A percentile compares a stretch with the other conserved stretches of the same genome.
Conservation (phyloP, 805 yeast species). For the Scheffersomyces spartinae region DNA sequence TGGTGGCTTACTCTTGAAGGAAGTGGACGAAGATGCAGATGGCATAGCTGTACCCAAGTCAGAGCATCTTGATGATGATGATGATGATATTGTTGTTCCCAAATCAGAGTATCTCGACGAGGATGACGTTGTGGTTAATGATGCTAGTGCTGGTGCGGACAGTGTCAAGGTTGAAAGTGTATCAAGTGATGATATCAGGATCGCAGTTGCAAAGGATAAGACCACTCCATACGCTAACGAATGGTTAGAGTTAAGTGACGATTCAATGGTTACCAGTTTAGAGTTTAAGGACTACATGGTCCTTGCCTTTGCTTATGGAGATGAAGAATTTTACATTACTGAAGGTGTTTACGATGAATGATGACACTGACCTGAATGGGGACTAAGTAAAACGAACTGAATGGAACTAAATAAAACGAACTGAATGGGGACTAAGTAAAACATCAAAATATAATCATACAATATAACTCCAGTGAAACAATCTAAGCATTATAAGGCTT, state of each 20-base stretch:
- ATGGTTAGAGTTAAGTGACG: slow-evolving; percentile 22
- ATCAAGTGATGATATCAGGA: slow-evolving; percentile 17
- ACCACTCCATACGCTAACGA: slow-evolving; percentile 20
- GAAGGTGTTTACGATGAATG: slow-evolving; percentile 26
- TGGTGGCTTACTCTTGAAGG: slow-evolving; percentile 34
- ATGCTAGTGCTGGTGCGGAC: slow-evolving; percentile 1
- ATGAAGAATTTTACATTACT: slow-evolving; percentile 25
- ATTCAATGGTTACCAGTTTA: slow-evolving; percentile 15
- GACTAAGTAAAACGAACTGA: too few relatives aligned
- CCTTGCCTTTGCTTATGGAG: slow-evolving; percentile 27
- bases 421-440: too few relatives aligned
- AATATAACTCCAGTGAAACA: too few relatives aligned
- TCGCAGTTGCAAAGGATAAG: slow-evolving; percentile 33
- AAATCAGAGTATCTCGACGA: slow-evolving; percentile 24
- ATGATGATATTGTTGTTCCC: slow-evolving; percentile 22
- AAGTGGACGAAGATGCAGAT: slow-evolving; percentile 12
- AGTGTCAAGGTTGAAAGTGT: slow-evolving; percentile 5
- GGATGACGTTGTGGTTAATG: slow-evolving; percentile 8
- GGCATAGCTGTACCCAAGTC: slow-evolving; percentile 8
- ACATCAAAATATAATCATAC: too few relatives aligned
- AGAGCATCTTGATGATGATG: slow-evolving; percentile 5
- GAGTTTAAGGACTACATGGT: slow-evolving; percentile 28
- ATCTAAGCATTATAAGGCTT: too few relatives aligned
- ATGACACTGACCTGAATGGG: too few relatives aligned
- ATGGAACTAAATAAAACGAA: too few relatives aligned